Evolutionary conservation across 768 basidiomycete species (phyloP).

Genomic region (Mycena leptocephala): DNA sequence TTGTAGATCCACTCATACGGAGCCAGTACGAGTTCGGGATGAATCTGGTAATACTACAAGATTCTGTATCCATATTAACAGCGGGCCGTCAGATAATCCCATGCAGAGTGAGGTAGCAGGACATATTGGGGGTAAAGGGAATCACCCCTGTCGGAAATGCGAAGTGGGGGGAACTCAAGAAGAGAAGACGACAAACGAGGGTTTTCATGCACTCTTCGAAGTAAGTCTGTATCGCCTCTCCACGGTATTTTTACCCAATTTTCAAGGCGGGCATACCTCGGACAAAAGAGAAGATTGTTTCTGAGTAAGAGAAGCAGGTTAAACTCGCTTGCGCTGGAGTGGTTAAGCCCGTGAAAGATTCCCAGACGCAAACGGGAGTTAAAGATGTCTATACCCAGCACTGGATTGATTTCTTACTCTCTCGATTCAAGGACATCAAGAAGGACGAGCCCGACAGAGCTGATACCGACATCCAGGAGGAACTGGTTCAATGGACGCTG

Average conservation of each 20-base stretch:
- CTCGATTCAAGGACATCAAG: conserved; percentile 36
- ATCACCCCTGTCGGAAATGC: too few relatives aligned
- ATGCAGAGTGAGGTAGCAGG: too few relatives aligned
- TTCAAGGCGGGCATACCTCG: too few relatives aligned
- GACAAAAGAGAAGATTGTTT: too few relatives aligned
- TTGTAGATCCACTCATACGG: conserved; percentile 40
- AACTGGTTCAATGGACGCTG: conserved; percentile 48
- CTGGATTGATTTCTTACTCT: conserved; percentile 55
- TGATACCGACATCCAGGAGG: conserved; percentile 38
- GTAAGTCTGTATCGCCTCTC: too few relatives aligned
- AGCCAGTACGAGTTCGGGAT: conserved; percentile 51
- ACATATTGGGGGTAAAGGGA: too few relatives aligned
- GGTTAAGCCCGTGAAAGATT: conserved; percentile 40
- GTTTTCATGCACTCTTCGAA: too few relatives aligned
- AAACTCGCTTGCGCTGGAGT: conserved; percentile 49
- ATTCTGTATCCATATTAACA: conserved; percentile 39
- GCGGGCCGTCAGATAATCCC: too few relatives aligned
- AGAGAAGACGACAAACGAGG: too few relatives aligned
- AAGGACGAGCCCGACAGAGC: conserved; percentile 34
- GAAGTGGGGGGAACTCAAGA: too few relatives aligned
- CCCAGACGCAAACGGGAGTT: conserved; percentile 52
- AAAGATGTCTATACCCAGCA: conserved; percentile 57
- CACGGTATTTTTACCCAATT: too few relatives aligned
- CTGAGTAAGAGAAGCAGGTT: too few relatives aligned
- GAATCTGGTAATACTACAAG: conserved; percentile 40